phyloP scores from a whole-genome alignment of 2,329 filamentous ascomycete species.

The Ceratocystis lukuohia region DNA sequence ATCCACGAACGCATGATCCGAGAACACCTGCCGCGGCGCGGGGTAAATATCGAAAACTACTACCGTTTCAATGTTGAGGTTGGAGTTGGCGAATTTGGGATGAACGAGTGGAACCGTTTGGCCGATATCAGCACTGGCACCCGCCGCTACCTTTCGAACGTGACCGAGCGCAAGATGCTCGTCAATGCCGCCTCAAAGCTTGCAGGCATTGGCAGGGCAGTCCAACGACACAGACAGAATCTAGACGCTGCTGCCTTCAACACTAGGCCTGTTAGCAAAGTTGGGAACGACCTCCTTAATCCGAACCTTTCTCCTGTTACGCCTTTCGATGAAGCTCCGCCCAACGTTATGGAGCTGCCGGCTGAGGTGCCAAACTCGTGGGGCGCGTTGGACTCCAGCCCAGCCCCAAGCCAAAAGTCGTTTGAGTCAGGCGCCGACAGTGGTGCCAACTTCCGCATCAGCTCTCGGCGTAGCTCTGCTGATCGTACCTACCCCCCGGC shows the following conservation, averaged over 20 bases:
- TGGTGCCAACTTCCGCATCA: conserved; percentile 29
- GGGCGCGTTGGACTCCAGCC: conserved; percentile 27
- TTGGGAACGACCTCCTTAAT: conserved; percentile 18
- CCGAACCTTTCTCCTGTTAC: background rate
- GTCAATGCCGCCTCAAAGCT: conserved; percentile 65
- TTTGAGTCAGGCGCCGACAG: conserved; percentile 44
- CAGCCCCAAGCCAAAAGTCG: conserved; percentile 36
- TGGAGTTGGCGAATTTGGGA: conserved; percentile 90
- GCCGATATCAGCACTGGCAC: conserved; percentile 91
- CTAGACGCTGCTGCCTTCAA: background rate
- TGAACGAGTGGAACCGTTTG: conserved; percentile 96
- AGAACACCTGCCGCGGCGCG: conserved; percentile 61
- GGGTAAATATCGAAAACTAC: conserved; percentile 80
- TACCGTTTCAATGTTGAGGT: conserved; percentile 94
- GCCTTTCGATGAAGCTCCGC: background rate
- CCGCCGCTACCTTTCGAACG: conserved; percentile 62
- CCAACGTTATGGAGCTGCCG: conserved; percentile 42
- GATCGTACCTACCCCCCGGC: conserved; percentile 31
- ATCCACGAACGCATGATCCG: conserved; percentile 78
- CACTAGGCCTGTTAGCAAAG: background rate
- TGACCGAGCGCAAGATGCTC: conserved; percentile 64
- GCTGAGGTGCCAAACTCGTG: conserved; percentile 37
- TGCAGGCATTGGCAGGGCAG: conserved; percentile 62
- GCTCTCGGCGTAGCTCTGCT: conserved; percentile 39
- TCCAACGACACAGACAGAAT: conserved; percentile 38